Base-by-base conservation (phyloP, 2,329 filamentous ascomycete species). In the Penicillium olsonii region DNA sequence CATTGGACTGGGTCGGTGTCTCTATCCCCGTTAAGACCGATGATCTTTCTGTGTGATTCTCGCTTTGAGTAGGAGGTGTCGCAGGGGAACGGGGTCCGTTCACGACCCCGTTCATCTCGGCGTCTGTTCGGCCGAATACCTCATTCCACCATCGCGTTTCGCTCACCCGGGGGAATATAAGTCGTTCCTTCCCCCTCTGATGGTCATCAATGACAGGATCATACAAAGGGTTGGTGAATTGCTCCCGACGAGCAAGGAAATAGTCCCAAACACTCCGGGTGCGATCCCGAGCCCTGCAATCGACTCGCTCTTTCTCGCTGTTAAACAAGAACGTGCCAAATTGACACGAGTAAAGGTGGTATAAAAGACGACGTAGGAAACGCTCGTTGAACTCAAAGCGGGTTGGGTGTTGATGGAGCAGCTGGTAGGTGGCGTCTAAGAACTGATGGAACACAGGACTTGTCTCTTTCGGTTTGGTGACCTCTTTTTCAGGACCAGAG, bases 361-460 rank as follows among this genome's bases (percentile, higher is more conserved):
- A 99, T 2, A 97, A 78, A 3, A 99, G 77, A 17, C 94, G 84
- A 20, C 90, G 83, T 6, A 99, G 75, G 69, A 99, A 97, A 4
- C 92, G 85, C 68, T 97, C 94, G 60, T 95, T 97, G 72, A 91
- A 99, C 68, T 99, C 92, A 66, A 99, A 99, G 0, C 92, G 87
- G 6, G 84, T 88, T 0, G 91, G 91, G 62, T 92, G 79, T 67
- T 97, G 94, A 53, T 88, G 80, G 19, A 95, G 75, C 22, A 99
- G 78, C 68, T 99, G 94, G 67, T 94, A 97, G 1, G 90, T 90
- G 31, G 90, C 91, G 65, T 97, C 94, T 9, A 99, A 81, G 71
- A 97, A 99, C 66, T 99, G 94, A 63, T 99, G 94, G 71, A 99
- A 99, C 19, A 99, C 89, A 0, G 94, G 94, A 52, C 91, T 95